Evolutionary conservation across 768 basidiomycete genomes (phyloP), one percentile per base, ranked within the genome.

Genomic region (Tricholoma bakamatsutake): DNA sequence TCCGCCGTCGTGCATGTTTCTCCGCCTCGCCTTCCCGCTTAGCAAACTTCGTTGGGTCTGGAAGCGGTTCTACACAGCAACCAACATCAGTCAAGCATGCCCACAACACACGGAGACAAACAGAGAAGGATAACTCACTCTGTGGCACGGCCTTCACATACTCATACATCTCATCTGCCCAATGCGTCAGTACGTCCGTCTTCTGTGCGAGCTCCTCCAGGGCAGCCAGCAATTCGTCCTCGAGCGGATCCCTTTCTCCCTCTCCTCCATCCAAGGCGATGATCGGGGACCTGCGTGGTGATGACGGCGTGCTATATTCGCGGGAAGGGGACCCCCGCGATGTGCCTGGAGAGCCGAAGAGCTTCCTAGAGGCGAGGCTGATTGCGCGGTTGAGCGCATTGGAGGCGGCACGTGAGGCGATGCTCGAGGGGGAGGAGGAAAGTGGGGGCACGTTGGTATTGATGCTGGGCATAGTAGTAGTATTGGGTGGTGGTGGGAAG

Each of bases 121-220:
- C 9, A 56, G 27, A 54, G 33, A 53, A 21, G 42, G 21, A 24
- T 24, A 54, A 78, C 89, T 39, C 62, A 92, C 89, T 91, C 69
- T 90, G 85, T 18, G 91, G 89, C 34, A 90, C 76, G 13, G 84
- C 87, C 68, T 92, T 92, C 27, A 93, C 88, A 64, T 84, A 85
- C 62, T 91, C 90, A 63, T 91, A 90, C 82, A 97, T 87, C 76
- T 93, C 89, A 61, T 98, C 96, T 18, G 90, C 97, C 84, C 94
- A 96, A 58, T 90, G 87, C 55, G 90, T 89, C 56, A 98, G 73
- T 52, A 95, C 93, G 57, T 90, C 86, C 33, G 96, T 96, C 79
- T 98, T 99, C 77, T 97, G 92, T 33, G 95, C 96, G 3, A 95
- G 74, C 59, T 95, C 90, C 66, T 98, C 96, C 42, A 98, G 73